Evolutionary conservation across 768 basidiomycete genomes (phyloP).

Genomic region (Naganishia vishniacii): DNA sequence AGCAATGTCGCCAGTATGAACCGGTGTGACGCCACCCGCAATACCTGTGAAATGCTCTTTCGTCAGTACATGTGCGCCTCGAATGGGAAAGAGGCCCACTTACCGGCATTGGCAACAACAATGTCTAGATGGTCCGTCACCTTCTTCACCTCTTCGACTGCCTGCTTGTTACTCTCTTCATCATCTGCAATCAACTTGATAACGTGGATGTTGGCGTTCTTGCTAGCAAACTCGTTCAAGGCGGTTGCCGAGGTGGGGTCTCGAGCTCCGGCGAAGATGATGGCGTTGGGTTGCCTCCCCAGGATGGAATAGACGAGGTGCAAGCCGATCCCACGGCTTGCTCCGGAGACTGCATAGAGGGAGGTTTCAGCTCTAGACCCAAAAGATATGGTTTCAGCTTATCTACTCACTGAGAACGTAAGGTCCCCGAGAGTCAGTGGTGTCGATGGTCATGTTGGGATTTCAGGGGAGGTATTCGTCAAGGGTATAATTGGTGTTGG

Average conservation of each 20-base stretch:
- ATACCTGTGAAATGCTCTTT: neutral
- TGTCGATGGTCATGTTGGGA: neutral
- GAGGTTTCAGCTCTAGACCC: neutral
- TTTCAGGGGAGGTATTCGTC: neutral
- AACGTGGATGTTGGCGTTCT: slow-evolving; percentile 23
- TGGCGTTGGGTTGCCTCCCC: slow-evolving; percentile 2
- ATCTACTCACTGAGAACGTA: neutral
- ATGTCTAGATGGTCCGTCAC: slow-evolving; percentile 36
- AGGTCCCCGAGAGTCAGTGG: neutral
- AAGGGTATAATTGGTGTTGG: neutral
- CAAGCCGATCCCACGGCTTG: slow-evolving; percentile 34
- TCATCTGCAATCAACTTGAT: slow-evolving; percentile 29
- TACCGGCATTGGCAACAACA: slow-evolving; percentile 37
- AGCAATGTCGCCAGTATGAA: neutral
- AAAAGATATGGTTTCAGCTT: neutral
- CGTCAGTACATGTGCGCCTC: neutral
- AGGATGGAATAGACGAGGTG: slow-evolving; percentile 29
- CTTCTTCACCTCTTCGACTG: slow-evolving; percentile 31
- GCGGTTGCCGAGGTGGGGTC: slow-evolving; percentile 6
- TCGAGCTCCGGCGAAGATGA: slow-evolving; percentile 32
- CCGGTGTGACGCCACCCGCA: neutral
- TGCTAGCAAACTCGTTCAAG: slow-evolving; percentile 16
- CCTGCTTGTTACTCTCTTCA: slow-evolving; percentile 31
- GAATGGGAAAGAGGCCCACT: neutral
- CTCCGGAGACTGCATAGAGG: slow-evolving; percentile 32